These are phyloP conservation scores for Botrytis hyacinthi DNA, from an alignment of 2,329 filamentous ascomycete genomes.

Conservation along the genomic window DNA sequence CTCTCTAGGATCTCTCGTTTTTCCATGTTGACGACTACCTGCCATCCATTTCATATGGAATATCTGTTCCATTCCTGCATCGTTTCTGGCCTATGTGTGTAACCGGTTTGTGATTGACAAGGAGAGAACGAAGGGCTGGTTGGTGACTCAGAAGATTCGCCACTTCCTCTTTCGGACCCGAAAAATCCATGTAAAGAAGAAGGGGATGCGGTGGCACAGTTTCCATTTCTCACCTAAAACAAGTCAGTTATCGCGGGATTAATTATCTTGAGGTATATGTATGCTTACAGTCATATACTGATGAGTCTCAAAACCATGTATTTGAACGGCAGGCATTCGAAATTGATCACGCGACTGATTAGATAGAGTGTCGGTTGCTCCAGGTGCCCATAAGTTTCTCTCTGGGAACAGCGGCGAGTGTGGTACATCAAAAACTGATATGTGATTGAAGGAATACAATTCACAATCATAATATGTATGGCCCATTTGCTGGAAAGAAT, in stretches of 20 bases:
- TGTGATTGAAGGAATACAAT: not conserved
- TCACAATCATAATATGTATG: not conserved
- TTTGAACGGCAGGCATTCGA: no score
- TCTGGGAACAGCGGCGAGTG: not conserved
- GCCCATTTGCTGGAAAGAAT: not conserved
- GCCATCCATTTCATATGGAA: not conserved
- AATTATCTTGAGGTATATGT: not conserved
- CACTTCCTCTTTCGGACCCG: not conserved
- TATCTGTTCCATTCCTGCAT: not conserved
- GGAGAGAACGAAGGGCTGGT: not conserved
- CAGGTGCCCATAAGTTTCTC: not conserved
- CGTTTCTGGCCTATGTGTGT: not conserved
- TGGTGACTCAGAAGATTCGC: no score
- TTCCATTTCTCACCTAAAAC: not conserved
- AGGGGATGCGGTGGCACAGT: no score
- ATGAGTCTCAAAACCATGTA: not conserved
- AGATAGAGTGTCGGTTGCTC: not conserved
- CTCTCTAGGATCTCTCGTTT: not conserved
- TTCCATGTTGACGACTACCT: no score
- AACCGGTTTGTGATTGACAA: accelerated
- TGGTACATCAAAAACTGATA: not conserved
- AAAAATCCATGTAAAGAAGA: no score
- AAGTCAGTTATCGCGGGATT: not conserved
- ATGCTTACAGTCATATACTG: not conserved
- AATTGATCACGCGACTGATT: no score